Evolutionary conservation across 331 rosid species (phyloP), one percentile per base, ranked within the genome.

Genomic region (Pyrus hybrid): DNA sequence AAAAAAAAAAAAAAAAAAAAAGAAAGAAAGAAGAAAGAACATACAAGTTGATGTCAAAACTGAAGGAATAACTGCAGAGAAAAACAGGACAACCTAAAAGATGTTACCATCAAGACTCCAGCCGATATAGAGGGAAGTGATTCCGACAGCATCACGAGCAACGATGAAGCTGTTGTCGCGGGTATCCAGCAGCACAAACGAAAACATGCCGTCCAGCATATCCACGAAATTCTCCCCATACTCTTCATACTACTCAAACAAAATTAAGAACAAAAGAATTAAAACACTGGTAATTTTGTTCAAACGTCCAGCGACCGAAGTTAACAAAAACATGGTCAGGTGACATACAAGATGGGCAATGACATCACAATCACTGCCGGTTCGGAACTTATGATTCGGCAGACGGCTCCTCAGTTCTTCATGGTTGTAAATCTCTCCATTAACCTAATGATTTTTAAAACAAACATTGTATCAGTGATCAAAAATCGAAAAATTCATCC

Each of bases 371-470:
- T 95, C 99, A 80, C 97, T 77, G 77, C 87, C 97, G 2, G 99
- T 95, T 74, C 85, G 84, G 80, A 95, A 87, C 71, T 79, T 89
- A 87, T 95, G 97, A 74, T 87, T 82, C 23, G 89, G 80, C 63
- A 95, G 79, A 35, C 84, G 76, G 79, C 85, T 82, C 86, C 97
- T 90, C 71, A 95, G 83, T 49, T 89, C 88, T 77, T 95, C 99
- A 77, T 92, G 99, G 74, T 95, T 95, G 88, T 87, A 95, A 70
- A 95, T 92, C 81, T 95, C 99, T 41, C 97, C 99, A 22, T 95
- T 92, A 8, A 95, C 97, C 97, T 92, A 75, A 54, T 45, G 65
- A 63, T 73, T 43, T 70, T 32, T 63, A 61, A 12, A n/a, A 75
- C 13, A 73, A 72, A 12, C 69, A 57, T 29, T 62, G 13, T 2